Base-by-base conservation (phyloP, 768 basidiomycete species). In the Suillus plorans region DNA sequence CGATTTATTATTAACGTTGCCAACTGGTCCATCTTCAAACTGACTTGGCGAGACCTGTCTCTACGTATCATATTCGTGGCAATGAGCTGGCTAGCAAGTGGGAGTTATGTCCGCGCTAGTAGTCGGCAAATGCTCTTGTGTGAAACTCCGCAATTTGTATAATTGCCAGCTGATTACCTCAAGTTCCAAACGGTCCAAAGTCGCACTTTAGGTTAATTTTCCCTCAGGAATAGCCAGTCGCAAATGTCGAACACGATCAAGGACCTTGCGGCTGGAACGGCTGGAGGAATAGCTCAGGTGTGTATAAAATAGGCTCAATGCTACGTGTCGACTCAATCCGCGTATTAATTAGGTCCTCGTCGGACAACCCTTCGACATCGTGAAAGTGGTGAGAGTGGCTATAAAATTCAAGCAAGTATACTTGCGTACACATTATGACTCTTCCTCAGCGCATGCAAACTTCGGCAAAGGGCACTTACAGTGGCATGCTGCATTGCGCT, bases 351-450 rank as follows among this genome's bases (percentile, higher is more conserved):
- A 93, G 91, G 91, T 94, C 65, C 82, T 95, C 55, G 93, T 95
- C 56, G 94, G 94, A 57, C 93, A 97, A 76, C 95, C 95, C 14
- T 98, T 98, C 77, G 95, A 98, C 77, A 95, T 97, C 68, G 92
- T 95, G 80, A 97, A 97, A 89, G 93, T 95, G 79, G 93, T 94
- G 73, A 74, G 91, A 86, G 42, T 59, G 22, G 41, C 16, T 42
- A 14, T 62, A 42, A 63, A 8, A 34, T 64, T 16, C 60, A 49
- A 25, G 22, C n/a, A 8, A 52, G 44, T 25, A 28, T 39, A 20
- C 65, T n/a, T 69, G 66, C 53, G 65, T 60, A 34, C 68, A 60
- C 59, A 66, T 60, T 59, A 63, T 68, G 64, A 64, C 41, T 62
- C 31, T 61, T 63, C 64, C 41, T 66, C 73, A 95, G 94, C 88